Base-by-base conservation (phyloP, 768 basidiomycete species). In the Mycena latifolia region DNA sequence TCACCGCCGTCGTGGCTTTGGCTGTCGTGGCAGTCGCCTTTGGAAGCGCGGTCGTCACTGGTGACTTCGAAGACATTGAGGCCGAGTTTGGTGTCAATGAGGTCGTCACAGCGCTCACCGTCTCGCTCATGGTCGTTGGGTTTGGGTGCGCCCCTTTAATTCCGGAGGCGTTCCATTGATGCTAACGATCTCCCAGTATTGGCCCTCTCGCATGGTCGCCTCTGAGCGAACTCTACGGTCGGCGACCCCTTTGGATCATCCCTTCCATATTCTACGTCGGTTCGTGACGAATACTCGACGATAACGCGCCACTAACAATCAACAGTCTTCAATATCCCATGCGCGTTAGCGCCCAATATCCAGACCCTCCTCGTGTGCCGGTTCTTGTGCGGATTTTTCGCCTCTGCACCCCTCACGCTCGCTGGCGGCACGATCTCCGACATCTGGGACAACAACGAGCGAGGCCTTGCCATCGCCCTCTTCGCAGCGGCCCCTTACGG, bases 401-500 rank as follows among this genome's bases (percentile, higher is more conserved):
- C 81, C 8, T 78, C 80, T 6, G 74, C 78, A 8, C 79, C 80
- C 8, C 69, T 82, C 12, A 81, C 80, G n/a, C 79, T 81, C 53
- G 77, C 80, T 2, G 79, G 80, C 6, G 81, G 79, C 11, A 74
- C 74, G 1, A 67, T 82, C 37, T 65, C 77, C 37, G 82, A 83
- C 56, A 76, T 83, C 33, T 83, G 80, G 77, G 70, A 68, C 22
- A 71, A 81, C n/a, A 74, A 78, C 35, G 83, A 85, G 54, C 77
- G 83, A 5, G 82, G 79, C 5, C 64, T 84, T 10, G 82, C 84
- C 10, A 76, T 79, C 18, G 73, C 77, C 20, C 59, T 84, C 5
- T 84, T 84, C 64, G 75, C 80, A 0, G 77, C 79, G 39, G 82
- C 74, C 45, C 82, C 70, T 43, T 84, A 76, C 67, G 77, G 79